phyloP scores from a whole-genome alignment of 148 eudicot species.

The Pouteria glomerata region DNA sequence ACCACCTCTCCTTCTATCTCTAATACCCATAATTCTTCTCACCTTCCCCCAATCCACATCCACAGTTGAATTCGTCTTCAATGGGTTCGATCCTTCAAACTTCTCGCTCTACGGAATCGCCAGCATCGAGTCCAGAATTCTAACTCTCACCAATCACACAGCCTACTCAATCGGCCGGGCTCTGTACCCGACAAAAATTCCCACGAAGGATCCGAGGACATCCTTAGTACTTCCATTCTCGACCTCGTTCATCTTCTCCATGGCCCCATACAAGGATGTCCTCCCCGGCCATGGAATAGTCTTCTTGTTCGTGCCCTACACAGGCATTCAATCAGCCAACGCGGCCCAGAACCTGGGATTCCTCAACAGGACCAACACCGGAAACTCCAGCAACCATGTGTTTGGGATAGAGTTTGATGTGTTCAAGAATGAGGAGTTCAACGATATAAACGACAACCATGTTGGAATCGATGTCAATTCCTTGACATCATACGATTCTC shows the following conservation, averaged over 20 bases:
- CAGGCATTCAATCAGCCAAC: conserved; percentile 7
- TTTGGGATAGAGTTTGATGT: conserved; percentile 20
- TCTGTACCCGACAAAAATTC: conserved; percentile 16
- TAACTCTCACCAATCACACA: conserved; percentile 15
- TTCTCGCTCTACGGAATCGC: conserved; percentile 15
- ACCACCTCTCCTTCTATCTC: not conserved
- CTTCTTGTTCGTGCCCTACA: conserved; percentile 18
- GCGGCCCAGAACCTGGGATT: conserved; percentile 15
- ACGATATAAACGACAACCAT: conserved; percentile 14
- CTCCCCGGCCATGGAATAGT: conserved; percentile 22
- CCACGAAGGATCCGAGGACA: conserved; percentile 9
- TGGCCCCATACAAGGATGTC: conserved; percentile 5
- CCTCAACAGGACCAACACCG: conserved; percentile 12
- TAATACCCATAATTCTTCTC: conserved; percentile 2
- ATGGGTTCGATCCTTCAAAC: conserved; percentile 11
- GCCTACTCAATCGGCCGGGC: conserved; percentile 13
- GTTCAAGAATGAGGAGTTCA: conserved; percentile 15
- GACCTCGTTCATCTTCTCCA: conserved; percentile 23
- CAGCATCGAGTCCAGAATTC: conserved; percentile 5
- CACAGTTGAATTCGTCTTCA: conserved; percentile 14
- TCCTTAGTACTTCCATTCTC: conserved; percentile 8
- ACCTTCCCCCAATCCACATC: conserved; percentile 10
- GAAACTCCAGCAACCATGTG: conserved; percentile 2
- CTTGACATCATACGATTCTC: not conserved
- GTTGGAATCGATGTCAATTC: conserved; percentile 20